Base-by-base conservation (phyloP, 768 basidiomycete species). In the Wakefieldia striispora region DNA sequence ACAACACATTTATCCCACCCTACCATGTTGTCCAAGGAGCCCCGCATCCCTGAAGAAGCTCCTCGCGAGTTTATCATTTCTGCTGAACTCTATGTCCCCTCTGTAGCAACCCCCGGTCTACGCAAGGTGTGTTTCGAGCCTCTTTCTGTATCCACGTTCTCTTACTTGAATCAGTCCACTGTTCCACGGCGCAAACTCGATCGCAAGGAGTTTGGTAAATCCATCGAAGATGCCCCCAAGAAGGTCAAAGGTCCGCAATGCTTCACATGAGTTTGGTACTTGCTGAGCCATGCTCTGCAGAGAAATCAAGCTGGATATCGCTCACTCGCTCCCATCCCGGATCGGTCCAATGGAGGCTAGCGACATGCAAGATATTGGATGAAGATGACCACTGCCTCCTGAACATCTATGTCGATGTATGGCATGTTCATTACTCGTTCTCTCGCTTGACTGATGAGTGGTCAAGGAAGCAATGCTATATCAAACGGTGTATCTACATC, bases 351-450 rank as follows among this genome's bases (percentile, higher is more conserved):
- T 91, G 89, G 89, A 75, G 86, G 60, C 67, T 77, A 36, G 88
- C 84, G 20, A 83, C 79, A 11, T 91, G 88, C 68, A 86, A 77
- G 59, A 70, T 91, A 47, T 66, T 74, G 35, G 84, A 87, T 57
- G 84, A 88, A 65, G 82, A 79, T 29, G 80, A 81, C 41, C 74
- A 79, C 26, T 88, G 82, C 63, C 72, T 83, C 47, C 67, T 91
- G 40, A 85, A 85, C 56, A 78, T 91, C 49, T 90, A 88, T 61
- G 70, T 89, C 50, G 86, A 89, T 53, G 88, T 88, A 63, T 55
- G 82, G 65, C 38, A 5, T 50, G 13, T 41, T 19, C 31, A n/a
- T 45, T 24, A 7, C 6, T 16, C 19, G 6, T 31, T 27, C 33
- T 37, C 19, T 24, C n/a, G 12, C 26, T 46, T 40, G 33, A 51